Percentiles rank a stretch among this genome's conserved stretches.
Conservation (phyloP, 2,329 filamentous ascomycete species). For the Peltaster fructicola region DNA sequence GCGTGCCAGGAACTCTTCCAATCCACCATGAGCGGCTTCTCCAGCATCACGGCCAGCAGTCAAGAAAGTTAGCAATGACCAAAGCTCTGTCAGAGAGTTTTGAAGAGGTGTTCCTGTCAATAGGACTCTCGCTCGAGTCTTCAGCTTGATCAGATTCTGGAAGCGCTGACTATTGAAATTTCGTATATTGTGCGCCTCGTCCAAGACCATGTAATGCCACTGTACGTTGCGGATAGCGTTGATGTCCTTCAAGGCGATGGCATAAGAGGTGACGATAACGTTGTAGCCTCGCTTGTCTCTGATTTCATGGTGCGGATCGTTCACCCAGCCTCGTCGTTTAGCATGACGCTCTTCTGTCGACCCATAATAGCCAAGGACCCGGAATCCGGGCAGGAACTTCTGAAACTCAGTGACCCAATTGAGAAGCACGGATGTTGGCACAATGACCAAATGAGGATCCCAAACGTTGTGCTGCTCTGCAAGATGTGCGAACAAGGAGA, state of each 20-base stretch:
- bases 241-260: conserved; percentile 84
- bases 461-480: conserved; percentile 81
- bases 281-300: conserved; percentile 96
- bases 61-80: conserved; percentile 91
- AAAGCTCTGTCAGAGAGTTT: conserved; percentile 90
- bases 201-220: conserved; percentile 97
- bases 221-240: conserved; percentile 79
- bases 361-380: conserved; percentile 93
- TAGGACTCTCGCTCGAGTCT: conserved; percentile 70
- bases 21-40: conserved; percentile 69
- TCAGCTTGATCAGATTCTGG: conserved; percentile 88
- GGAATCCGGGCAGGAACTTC: conserved; percentile 96
- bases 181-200: conserved; percentile 98
- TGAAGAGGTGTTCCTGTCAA: conserved; percentile 90
- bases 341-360: conserved; percentile 78
- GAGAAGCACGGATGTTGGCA: conserved; percentile 94
- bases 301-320: conserved; percentile 44
- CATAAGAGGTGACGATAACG: conserved; percentile 94
- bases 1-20: conserved; percentile 94
- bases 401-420: conserved; percentile 99
- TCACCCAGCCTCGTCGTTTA: conserved; percentile 85
- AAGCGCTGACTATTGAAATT: conserved; percentile 97
- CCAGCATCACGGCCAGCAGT: conserved; percentile 78
- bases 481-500: conserved; percentile 78
- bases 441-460: conserved; percentile 90